These are phyloP conservation scores for Boletus rubescentipes DNA, from an alignment of 768 basidiomycete genomes.

Conservation along the genomic window DNA sequence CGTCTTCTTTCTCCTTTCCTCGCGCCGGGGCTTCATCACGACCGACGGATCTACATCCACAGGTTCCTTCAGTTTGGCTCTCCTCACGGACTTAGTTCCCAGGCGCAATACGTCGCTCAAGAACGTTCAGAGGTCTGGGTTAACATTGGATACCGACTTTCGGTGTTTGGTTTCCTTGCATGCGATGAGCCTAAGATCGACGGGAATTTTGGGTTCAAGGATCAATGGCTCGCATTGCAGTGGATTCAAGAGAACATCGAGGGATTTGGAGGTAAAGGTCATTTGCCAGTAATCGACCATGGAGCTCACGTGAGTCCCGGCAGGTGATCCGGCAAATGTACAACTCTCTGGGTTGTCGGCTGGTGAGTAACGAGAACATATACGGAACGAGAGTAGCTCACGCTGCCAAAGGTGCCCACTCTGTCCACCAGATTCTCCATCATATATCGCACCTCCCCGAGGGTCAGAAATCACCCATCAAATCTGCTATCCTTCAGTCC, in stretches of 20 bases:
- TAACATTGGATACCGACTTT: conserved; percentile 75
- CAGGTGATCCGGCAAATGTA: conserved; percentile 61
- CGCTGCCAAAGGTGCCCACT: conserved; percentile 56
- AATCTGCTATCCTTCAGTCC: conserved; percentile 66
- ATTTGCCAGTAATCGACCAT: background rate
- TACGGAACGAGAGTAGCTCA: background rate
- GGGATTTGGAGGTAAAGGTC: conserved; percentile 60
- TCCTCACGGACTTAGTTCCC: conserved; percentile 57
- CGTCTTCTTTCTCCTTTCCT: conserved; percentile 9
- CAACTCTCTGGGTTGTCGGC: conserved; percentile 72
- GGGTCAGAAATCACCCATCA: conserved; percentile 59
- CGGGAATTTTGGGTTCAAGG: conserved; percentile 85
- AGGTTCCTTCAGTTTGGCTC: conserved; percentile 82
- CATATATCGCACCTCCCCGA: conserved; percentile 62
- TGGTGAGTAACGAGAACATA: conserved; percentile 38
- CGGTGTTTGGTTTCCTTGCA: conserved; percentile 75
- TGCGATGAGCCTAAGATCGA: conserved; percentile 56
- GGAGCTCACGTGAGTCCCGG: background rate
- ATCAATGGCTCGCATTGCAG: conserved; percentile 74
- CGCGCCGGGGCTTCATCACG: background rate
- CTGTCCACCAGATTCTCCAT: conserved; percentile 73
- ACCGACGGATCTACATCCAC: no score
- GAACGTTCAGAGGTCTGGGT: conserved; percentile 71
- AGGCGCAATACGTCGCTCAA: conserved; percentile 66
- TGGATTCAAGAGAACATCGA: conserved; percentile 71